A percentile compares a stretch with the other conserved stretches of the same genome.
phyloP scores from a whole-genome alignment of 495 filamentous ascomycete genomes.

The Wilcoxina mikolae region DNA sequence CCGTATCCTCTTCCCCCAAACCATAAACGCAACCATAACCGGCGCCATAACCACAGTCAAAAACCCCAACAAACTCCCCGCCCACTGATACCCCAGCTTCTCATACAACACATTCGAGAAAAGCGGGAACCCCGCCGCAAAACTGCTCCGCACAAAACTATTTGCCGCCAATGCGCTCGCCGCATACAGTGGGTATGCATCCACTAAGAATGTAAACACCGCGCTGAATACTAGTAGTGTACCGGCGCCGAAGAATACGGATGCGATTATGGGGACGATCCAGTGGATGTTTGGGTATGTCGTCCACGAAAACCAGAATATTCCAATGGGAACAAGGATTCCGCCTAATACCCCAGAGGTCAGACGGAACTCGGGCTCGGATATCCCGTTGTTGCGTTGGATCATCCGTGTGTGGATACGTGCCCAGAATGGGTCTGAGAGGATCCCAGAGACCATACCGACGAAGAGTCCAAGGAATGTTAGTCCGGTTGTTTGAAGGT shows the following conservation, averaged over 20 bases:
- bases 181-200: conserved; percentile 81
- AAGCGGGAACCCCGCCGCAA: conserved; percentile 64
- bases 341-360: conserved; percentile 68
- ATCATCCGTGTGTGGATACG: conserved; percentile 50
- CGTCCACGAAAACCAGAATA: conserved; percentile 60
- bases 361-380: conserved; percentile 75
- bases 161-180: conserved; percentile 83
- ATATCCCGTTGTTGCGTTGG: conserved; percentile 41
- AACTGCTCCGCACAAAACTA: conserved; percentile 62
- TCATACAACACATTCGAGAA: conserved; percentile 52
- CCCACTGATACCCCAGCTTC: conserved; percentile 57
- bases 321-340: conserved; percentile 58
- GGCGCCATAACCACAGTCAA: conserved; percentile 55
- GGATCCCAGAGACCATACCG: conserved; percentile 57
- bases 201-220: conserved; percentile 88
- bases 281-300: conserved; percentile 55
- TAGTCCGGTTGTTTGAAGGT: conserved; percentile 64
- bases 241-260: conserved; percentile 62
- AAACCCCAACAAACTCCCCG: conserved; percentile 51
- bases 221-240: conserved; percentile 66
- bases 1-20: conserved; percentile 34
- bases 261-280: conserved; percentile 48
- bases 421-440: conserved; percentile 65
- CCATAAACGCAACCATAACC: conserved; percentile 19
- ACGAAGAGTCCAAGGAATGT: conserved; percentile 70